phyloP scores from a whole-genome alignment of 2,329 filamentous ascomycete species.

The Ceratocystis destructans region DNA sequence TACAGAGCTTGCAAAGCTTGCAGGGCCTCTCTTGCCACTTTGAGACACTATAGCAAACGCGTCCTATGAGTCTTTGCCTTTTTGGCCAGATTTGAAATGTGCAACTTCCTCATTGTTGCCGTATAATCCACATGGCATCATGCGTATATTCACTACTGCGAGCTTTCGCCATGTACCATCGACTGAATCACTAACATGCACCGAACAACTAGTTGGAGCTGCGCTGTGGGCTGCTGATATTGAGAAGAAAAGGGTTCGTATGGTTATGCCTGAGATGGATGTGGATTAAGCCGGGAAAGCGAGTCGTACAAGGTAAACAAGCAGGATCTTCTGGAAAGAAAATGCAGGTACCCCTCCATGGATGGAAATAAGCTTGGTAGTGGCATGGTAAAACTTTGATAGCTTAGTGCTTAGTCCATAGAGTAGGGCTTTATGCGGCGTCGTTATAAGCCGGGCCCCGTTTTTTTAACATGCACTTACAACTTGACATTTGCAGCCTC shows the following conservation, averaged over 20 bases:
- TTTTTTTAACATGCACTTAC: neutral
- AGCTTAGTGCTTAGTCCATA: neutral
- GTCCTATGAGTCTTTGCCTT: neutral
- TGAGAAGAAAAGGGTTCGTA: constrained; percentile 42
- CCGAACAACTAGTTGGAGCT: constrained; percentile 51
- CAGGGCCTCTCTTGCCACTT: neutral
- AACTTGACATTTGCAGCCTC: neutral
- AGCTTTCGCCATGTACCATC: neutral
- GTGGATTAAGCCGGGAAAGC: neutral
- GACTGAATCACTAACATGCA: neutral
- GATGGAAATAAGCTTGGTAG: neutral
- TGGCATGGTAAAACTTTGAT: neutral
- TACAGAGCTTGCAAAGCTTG: no score
- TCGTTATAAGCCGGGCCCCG: neutral
- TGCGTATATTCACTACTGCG: neutral
- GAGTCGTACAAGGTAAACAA: neutral
- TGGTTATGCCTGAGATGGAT: constrained; percentile 23
- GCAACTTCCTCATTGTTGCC: neutral
- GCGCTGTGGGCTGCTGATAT: constrained; percentile 90
- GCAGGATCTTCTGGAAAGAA: neutral
- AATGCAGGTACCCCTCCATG: neutral
- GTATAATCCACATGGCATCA: constrained; percentile 15
- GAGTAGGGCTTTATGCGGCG: neutral
- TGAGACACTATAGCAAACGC: neutral
- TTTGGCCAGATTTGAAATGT: neutral